Base-by-base conservation (phyloP, 2,329 filamentous ascomycete genomes). In the Emmonsiellopsis sp. region DNA sequence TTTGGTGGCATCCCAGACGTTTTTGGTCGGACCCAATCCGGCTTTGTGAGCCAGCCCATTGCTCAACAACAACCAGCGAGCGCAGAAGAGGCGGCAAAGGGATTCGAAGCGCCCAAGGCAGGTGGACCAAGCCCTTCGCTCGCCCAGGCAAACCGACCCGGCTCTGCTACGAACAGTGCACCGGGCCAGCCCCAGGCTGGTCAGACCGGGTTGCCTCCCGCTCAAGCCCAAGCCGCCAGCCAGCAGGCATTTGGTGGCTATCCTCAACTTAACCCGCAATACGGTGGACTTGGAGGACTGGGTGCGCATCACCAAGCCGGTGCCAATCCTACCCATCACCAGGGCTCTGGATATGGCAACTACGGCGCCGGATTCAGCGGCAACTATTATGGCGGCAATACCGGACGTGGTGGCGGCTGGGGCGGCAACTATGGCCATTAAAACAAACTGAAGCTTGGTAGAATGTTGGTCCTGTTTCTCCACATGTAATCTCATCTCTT, bases 81-180 rank as follows among this genome's bases (percentile, higher is more conserved):
- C 34, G 60, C 67, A 42, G 81, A 84, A 43, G 80, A 83, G 55
- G 62, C 74, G 0, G 64, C 81, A 58, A 83, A 83, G 71, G 74
- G 76, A 7, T 83, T 79, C 57, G 77, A 78, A 57, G 75, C 81
- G 16, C 71, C 76, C 46, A 82, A 83, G 70, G 69, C 72, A 47
- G 76, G 74, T 43, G 79, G 80, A 9, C 81, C 82, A 31, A 83
- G 80, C 58, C 81, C 81, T 30, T 79, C 79, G 9, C 73, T 84
- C 40, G 79, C 79, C 46, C 81, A 84, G 64, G 79, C 79, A 44
- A 80, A 81, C 59, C 80, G 82, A 57, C 82, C 82, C 40, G 80
- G 79, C 42, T 84, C 82, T 38, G 81, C 81, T 7, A 78, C 80
- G 32, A 84, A 83, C 69, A 82, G 74, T 62, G 74, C 73, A 26